phyloP scores from a whole-genome alignment of 129 eudicot species.

The Smallanthus sonchifolius region DNA sequence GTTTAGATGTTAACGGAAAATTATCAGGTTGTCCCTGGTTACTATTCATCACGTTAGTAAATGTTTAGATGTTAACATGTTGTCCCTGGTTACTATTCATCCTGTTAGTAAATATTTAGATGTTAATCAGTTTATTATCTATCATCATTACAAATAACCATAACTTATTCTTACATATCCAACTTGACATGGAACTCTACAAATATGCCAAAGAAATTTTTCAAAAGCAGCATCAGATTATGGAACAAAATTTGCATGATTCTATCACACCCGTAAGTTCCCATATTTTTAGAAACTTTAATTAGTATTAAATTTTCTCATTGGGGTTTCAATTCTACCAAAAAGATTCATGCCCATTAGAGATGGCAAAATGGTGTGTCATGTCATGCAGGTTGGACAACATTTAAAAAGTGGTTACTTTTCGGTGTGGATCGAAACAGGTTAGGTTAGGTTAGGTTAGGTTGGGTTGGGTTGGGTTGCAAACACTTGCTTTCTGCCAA shows the following conservation, averaged over 20 bases:
- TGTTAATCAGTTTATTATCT: neutral
- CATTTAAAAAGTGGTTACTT: too few relatives aligned
- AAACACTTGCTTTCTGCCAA: neutral
- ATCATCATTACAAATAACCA: neutral
- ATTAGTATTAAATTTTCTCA: neutral
- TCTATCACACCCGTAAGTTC: slow-evolving; percentile 35
- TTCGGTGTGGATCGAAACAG: too few relatives aligned
- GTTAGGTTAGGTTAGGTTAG: neutral
- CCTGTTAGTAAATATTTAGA: too few relatives aligned
- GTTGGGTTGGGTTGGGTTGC: neutral
- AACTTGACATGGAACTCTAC: slow-evolving; percentile 68
- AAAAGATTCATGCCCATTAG: slow-evolving; percentile 1
- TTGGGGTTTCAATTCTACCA: neutral
- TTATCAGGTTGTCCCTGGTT: too few relatives aligned
- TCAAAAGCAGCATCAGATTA: slow-evolving; percentile 45
- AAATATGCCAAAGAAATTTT: slow-evolving; percentile 64
- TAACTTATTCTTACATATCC: neutral
- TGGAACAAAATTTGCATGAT: slow-evolving; percentile 39
- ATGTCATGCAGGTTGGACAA: neutral
- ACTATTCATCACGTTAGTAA: too few relatives aligned
- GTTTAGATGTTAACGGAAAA: too few relatives aligned
- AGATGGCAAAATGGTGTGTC: slow-evolving; percentile 9
- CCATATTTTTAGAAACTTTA: neutral
- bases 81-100: too few relatives aligned
- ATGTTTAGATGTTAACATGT: too few relatives aligned